phyloP scores from a whole-genome alignment of 2,329 filamentous ascomycete genomes.

The Parafenestella ontariensis region DNA sequence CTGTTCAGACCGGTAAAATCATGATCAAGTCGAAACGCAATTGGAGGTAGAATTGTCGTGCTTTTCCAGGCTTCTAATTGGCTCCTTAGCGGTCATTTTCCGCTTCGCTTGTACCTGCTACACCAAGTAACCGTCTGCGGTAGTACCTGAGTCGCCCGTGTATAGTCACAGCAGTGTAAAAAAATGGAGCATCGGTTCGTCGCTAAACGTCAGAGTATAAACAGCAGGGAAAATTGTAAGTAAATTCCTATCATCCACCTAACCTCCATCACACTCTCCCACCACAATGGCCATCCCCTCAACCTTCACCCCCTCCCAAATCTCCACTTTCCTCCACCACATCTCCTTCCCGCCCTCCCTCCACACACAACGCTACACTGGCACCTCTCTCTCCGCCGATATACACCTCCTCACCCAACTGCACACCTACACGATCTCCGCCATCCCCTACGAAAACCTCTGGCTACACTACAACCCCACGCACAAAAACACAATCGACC shows the following conservation, averaged over 20 bases:
- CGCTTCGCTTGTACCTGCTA: background rate
- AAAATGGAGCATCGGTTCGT: too few species aligned
- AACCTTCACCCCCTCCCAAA: constrained; percentile 35
- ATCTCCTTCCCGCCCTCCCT: constrained; percentile 34
- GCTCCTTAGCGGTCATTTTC: too few species aligned
- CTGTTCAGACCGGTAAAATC: too few species aligned
- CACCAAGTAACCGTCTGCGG: too few species aligned
- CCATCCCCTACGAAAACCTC: constrained; percentile 65
- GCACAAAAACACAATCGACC: constrained; percentile 50
- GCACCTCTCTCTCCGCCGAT: constrained; percentile 20
- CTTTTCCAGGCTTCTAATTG: background rate
- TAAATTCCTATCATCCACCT: too few species aligned
- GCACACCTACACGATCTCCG: constrained; percentile 57
- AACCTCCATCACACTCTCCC: too few species aligned
- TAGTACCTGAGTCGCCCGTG: background rate
- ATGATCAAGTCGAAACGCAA: background rate
- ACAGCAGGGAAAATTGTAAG: too few species aligned
- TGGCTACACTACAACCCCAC: constrained; percentile 57
- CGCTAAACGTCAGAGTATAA: too few species aligned
- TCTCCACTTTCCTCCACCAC: constrained; percentile 43
- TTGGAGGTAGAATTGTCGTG: background rate
- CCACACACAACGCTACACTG: constrained; percentile 11
- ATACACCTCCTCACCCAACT: constrained; percentile 50
- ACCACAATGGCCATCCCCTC: constrained; percentile 18
- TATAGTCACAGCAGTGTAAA: background rate